phyloP scores from a whole-genome alignment of 805 yeast genomes.

The Candida taoyuanica region DNA sequence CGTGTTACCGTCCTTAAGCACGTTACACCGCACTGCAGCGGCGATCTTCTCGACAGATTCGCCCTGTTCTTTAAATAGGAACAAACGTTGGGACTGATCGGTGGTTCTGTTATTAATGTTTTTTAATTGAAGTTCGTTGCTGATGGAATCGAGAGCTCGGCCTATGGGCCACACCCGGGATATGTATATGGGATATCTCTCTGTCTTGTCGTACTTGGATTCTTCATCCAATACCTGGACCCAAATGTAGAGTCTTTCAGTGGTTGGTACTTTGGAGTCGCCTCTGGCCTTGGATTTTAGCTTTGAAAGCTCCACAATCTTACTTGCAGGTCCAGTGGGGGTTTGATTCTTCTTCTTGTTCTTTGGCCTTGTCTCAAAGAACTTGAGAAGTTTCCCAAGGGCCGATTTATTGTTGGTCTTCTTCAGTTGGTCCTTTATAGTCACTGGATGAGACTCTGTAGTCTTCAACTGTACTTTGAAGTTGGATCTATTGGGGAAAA shows the following conservation, averaged over 20 bases:
- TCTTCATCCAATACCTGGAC: conserved; percentile 25
- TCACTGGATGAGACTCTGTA: conserved; percentile 16
- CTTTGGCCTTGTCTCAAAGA: conserved; percentile 13
- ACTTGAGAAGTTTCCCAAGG: conserved; percentile 18
- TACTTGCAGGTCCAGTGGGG: conserved; percentile 16
- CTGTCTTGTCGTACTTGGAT: conserved; percentile 18
- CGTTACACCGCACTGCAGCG: conserved; percentile 19
- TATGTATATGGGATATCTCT: conserved; percentile 19
- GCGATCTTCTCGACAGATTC: conserved; percentile 15
- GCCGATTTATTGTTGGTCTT: conserved; percentile 9
- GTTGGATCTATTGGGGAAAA: conserved; percentile 26
- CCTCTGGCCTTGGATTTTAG: conserved; percentile 24
- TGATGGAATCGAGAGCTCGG: conserved; percentile 24
- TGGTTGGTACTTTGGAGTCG: conserved; percentile 16
- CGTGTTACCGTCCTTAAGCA: conserved; percentile 18
- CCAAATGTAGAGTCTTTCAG: conserved; percentile 23
- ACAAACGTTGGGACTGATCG: conserved; percentile 18
- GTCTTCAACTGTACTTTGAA: conserved; percentile 20
- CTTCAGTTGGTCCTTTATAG: conserved; percentile 6
- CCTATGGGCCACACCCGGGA: conserved; percentile 27
- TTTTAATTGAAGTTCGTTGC: conserved; percentile 16
- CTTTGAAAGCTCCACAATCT: conserved; percentile 18
- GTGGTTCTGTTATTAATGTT: conserved; percentile 24
- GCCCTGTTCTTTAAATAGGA: conserved; percentile 17
- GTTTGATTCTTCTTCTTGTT: conserved; percentile 4